Conservation (phyloP, 257 asterid genomes). For the Solanum ossicruentum region DNA sequence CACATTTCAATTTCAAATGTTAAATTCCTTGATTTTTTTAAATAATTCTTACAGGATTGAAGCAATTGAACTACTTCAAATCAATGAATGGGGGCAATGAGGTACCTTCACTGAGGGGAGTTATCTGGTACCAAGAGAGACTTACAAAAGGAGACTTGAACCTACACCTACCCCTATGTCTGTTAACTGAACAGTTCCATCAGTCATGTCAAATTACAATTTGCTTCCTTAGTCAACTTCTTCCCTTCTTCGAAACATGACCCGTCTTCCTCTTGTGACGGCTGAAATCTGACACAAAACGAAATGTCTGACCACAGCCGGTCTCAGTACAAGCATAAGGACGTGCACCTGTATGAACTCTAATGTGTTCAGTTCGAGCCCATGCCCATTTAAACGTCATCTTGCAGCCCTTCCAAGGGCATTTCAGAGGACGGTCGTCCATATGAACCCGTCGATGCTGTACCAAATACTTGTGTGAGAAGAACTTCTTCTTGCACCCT, state of each 20-base stretch:
- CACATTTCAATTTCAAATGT: slow-evolving; percentile 3
- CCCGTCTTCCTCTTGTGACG: slow-evolving; percentile 99
- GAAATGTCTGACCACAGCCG: slow-evolving; percentile 92
- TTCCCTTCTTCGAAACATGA: slow-evolving; percentile 60
- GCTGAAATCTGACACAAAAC: slow-evolving; percentile 97
- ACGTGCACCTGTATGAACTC: slow-evolving; percentile 96
- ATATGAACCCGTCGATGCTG: slow-evolving; percentile 95
- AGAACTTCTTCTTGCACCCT: slow-evolving; percentile 93
- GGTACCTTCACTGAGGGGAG: slow-evolving; percentile 16
- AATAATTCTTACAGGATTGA: slow-evolving; percentile 17
- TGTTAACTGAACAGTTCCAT: slow-evolving; percentile 17
- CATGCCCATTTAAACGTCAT: slow-evolving; percentile 99
- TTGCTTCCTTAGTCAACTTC: slow-evolving; percentile 10
- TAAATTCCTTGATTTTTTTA: slow-evolving; percentile 1
- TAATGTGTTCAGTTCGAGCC: slow-evolving; percentile 95
- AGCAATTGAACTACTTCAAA: slow-evolving; percentile 20
- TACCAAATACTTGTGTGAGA: slow-evolving; percentile 87
- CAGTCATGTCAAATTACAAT: slow-evolving; percentile 12
- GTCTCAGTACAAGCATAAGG: slow-evolving; percentile 74
- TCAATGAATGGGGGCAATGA: slow-evolving; percentile 28
- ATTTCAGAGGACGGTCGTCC: slow-evolving; percentile 95
- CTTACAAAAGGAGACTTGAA: slow-evolving; percentile 23
- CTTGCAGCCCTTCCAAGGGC: slow-evolving; percentile 99
- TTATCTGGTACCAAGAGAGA: slow-evolving; percentile 21
- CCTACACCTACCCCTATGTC: slow-evolving; percentile 29